These are phyloP conservation scores for Echinochloa phyllopogon DNA, from an alignment of 176 grass and related monocot genomes.

Conservation along the genomic window DNA sequence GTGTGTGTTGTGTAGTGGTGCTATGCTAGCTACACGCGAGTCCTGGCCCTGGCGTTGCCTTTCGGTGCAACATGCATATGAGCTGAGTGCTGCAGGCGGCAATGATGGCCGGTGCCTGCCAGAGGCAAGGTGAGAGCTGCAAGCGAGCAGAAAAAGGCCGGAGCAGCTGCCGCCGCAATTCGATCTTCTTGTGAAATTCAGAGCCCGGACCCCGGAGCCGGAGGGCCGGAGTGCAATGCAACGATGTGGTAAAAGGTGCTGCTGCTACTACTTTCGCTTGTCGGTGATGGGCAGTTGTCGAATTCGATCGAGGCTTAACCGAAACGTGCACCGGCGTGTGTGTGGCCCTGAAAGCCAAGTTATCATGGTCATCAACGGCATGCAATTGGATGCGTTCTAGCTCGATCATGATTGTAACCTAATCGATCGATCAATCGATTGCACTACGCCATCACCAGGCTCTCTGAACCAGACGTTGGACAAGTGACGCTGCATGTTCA, in stretches of 20 bases:
- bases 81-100: background rate
- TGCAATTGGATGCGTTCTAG: slow-evolving; percentile 22
- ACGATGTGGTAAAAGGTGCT: slow-evolving; percentile 5
- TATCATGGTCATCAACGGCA: slow-evolving; percentile 43
- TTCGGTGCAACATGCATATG: slow-evolving; percentile 3
- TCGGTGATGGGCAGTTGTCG: slow-evolving; percentile 9
- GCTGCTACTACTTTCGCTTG: slow-evolving; percentile 3
- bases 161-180: slow-evolving; percentile 1
- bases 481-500: background rate
- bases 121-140: background rate
- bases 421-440: background rate
- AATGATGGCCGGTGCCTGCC: slow-evolving; percentile 41
- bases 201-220: background rate
- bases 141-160: background rate
- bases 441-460: background rate
- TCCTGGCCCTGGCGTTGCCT: background rate
- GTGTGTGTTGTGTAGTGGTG: slow-evolving; percentile 14
- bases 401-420: slow-evolving; percentile 36
- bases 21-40: background rate
- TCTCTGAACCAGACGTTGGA: background rate
- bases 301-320: slow-evolving; percentile 16
- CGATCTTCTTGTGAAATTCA: slow-evolving; percentile 22
- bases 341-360: slow-evolving; percentile 47
- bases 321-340: slow-evolving; percentile 42
- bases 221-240: background rate